Base-by-base conservation (phyloP, 73 alveolate genomes). In the Strombidium stylifer region DNA sequence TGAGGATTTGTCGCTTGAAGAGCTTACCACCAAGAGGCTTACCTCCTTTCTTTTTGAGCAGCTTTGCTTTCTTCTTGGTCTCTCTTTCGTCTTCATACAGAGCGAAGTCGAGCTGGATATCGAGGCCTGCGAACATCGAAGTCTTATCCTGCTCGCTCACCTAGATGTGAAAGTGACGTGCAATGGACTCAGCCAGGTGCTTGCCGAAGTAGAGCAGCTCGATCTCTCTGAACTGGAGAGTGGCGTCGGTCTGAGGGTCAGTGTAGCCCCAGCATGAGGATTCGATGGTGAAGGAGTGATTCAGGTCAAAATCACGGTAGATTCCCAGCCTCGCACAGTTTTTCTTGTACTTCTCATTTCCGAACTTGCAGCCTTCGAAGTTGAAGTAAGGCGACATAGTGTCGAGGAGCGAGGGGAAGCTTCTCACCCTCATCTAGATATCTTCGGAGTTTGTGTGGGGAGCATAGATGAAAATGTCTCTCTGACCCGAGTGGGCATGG, bases 401-500 rank as follows among this genome's bases (percentile, higher is more conserved):
- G 16, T 56, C 71, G 6, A 56, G 39, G 11, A 20, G 28, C 26
- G 28, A 56, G 14, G 71, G 71, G 27, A 18, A 35, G 12, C 3
- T 1, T 35, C 71, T 56, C 10, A 56, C 18, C 37, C 18, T 56
- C 10, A n/a, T 47, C n/a, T 30, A 27, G 24, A n/a, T n/a, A n/a
- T 56, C 71, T 56, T 56, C 12, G 7, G 34, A 32, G 14, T 18
- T 15, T 1, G 40, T n/a, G 7, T 8, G 20, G 40, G 71, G 71
- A 3, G 71, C 71, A 56, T 20, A 56, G 12, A 23, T 34, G 19
- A 56, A 56, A 5, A 56, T 56, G 34, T 37, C 71, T 36, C 40
- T 30, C 26, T 56, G 40, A 36, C 54, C 34, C 5, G 71, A 56
- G 34, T 56, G 71, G 19, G 71, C 34, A 56, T 56, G 71, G 20